Evolutionary conservation across 305 asterid species (phyloP).

Genomic region (Ilex paraguariensis): DNA sequence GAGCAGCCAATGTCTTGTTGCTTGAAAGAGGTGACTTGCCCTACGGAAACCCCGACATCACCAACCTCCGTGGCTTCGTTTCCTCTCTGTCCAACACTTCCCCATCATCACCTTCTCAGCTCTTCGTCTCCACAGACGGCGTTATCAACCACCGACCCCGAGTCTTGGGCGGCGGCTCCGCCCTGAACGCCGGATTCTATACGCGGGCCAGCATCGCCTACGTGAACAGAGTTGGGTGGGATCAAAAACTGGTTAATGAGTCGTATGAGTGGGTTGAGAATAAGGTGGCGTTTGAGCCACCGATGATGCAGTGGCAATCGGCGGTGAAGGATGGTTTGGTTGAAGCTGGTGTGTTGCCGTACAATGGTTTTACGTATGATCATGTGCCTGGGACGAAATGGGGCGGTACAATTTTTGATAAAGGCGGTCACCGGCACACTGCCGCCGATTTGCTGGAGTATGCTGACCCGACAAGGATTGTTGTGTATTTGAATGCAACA

Average conservation of each 20-base stretch:
- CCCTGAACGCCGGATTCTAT: constrained; percentile 75
- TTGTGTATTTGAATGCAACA: constrained; percentile 46
- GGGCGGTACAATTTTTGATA: constrained; percentile 66
- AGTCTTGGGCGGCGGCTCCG: constrained; percentile 67
- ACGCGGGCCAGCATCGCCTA: constrained; percentile 38
- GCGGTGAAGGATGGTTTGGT: constrained; percentile 56
- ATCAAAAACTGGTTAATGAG: constrained; percentile 34
- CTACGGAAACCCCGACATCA: constrained; percentile 47
- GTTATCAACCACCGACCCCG: constrained; percentile 76
- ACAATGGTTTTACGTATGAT: constrained; percentile 47
- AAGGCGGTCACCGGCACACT: constrained; percentile 52
- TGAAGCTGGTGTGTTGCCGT: constrained; percentile 49
- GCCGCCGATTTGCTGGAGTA: constrained; percentile 76
- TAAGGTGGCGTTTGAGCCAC: constrained; percentile 55
- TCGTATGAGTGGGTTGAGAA: constrained; percentile 72
- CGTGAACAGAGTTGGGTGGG: constrained; percentile 44
- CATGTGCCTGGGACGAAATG: constrained; percentile 66
- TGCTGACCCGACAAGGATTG: constrained; percentile 39
- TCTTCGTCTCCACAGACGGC: constrained; percentile 69
- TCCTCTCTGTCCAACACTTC: constrained; percentile 35
- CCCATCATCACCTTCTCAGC: constrained; percentile 53
- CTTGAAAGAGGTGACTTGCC: constrained; percentile 72
- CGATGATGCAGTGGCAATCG: constrained; percentile 49
- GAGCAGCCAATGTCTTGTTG: constrained; percentile 33
- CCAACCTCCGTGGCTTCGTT: constrained; percentile 27